Conservation (phyloP, 129 eudicot species). For the Rutidosis leptorrhynchoides region DNA sequence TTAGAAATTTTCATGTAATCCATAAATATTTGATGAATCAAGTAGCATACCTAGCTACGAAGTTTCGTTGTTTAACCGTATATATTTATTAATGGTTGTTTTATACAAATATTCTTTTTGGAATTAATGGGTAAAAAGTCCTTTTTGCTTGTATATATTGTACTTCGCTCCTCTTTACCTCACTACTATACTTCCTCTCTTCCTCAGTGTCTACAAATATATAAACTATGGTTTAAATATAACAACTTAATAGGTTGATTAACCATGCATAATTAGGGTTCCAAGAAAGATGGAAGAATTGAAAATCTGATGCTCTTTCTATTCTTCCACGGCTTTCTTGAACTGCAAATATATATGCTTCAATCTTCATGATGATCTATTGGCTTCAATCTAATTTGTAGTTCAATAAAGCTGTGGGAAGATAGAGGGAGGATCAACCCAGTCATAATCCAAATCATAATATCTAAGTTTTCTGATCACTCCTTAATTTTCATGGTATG, state of each 20-base stretch:
- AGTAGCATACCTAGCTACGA: no score
- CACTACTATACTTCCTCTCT: constrained; percentile 14
- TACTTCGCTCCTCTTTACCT: constrained; percentile 17
- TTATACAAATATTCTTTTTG: constrained; percentile 74
- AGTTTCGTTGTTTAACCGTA: no score
- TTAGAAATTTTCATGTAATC: no score
- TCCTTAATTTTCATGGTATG: constrained; percentile 23
- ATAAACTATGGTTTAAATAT: constrained; percentile 7
- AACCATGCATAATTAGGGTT: constrained; percentile 30
- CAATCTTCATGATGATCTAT: neutral
- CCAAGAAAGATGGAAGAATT: constrained; percentile 9
- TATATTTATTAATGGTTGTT: constrained; percentile 22
- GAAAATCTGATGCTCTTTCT: constrained; percentile 64
- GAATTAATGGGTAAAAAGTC: constrained; percentile 78
- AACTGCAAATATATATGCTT: constrained; percentile 56
- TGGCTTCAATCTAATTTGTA: constrained; percentile 33
- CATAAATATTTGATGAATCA: no score
- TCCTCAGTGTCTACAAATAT: constrained; percentile 29
- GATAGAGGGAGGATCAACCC: constrained; percentile 56
- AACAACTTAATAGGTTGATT: no score
- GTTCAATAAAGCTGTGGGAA: constrained; percentile 99
- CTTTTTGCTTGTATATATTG: constrained; percentile 32
- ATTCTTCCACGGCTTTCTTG: constrained; percentile 99
- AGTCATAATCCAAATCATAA: neutral
- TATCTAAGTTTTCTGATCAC: constrained; percentile 24